These are phyloP conservation scores for Ogataea sp. DNA, from an alignment of 805 yeast species.

Conservation along the genomic window DNA sequence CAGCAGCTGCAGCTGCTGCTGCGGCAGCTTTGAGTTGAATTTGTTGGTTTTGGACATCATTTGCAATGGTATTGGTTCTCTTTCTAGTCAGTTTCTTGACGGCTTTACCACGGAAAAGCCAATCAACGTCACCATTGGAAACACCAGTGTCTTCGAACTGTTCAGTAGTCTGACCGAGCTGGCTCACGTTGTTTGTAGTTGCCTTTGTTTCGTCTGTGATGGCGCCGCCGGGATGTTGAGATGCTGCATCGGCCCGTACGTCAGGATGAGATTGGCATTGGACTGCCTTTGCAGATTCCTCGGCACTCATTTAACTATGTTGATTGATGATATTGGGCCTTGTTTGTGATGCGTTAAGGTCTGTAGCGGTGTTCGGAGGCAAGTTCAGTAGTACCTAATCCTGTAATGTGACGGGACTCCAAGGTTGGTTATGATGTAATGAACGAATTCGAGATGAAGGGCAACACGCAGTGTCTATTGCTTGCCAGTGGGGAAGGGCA, in stretches of 20 bases:
- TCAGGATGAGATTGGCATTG: neutral
- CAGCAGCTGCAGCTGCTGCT: slow-evolving; percentile 1
- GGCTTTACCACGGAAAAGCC: slow-evolving; percentile 77
- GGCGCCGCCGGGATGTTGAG: neutral
- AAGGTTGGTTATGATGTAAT: no score
- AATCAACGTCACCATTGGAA: slow-evolving; percentile 71
- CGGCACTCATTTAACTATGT: no score
- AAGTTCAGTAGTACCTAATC: no score
- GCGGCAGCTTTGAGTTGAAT: slow-evolving; percentile 15
- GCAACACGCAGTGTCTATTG: no score
- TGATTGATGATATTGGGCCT: no score
- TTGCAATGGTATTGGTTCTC: slow-evolving; percentile 22
- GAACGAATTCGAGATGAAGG: no score
- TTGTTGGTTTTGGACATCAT: slow-evolving; percentile 23
- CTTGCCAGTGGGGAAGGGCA: no score
- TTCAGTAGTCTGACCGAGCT: neutral
- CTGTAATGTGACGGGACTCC: no score
- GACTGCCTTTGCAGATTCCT: no score
- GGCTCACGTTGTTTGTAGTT: neutral
- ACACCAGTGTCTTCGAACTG: slow-evolving; percentile 37
- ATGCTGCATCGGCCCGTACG: neutral
- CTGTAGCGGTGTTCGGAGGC: no score
- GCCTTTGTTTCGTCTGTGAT: neutral
- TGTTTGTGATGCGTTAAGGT: no score
- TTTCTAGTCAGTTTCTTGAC: slow-evolving; percentile 43